These are phyloP conservation scores for Papiliotrema laurentii DNA, from an alignment of 1,284 basidiomycete genomes.

Conservation along the genomic window DNA sequence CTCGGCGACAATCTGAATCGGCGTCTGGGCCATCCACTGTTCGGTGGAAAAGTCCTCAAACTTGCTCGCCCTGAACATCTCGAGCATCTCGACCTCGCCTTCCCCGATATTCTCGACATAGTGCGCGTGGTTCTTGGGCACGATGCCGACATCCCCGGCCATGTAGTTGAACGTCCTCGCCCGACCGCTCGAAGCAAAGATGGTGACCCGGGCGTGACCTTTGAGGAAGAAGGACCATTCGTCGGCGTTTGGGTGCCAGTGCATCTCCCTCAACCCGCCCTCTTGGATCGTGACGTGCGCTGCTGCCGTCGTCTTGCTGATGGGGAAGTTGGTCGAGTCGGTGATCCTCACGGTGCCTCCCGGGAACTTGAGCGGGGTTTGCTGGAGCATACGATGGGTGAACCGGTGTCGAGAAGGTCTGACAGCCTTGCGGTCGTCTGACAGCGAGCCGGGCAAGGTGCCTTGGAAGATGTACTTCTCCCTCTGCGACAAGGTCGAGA, in stretches of 20 bases:
- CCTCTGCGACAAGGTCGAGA: slow-evolving; percentile 43
- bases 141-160: slow-evolving; percentile 61
- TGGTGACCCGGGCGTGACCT: slow-evolving; percentile 59
- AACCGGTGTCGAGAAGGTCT: slow-evolving; percentile 12
- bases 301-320: slow-evolving; percentile 59
- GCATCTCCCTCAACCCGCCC: slow-evolving; percentile 57
- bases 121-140: slow-evolving; percentile 54
- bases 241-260: slow-evolving; percentile 67
- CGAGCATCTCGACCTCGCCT: slow-evolving; percentile 59
- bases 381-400: slow-evolving; percentile 40
- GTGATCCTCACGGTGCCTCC: slow-evolving; percentile 64
- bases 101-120: slow-evolving; percentile 69
- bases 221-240: slow-evolving; percentile 45
- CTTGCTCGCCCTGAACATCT: slow-evolving; percentile 60
- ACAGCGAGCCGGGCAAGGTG: slow-evolving; percentile 8
- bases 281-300: slow-evolving; percentile 65
- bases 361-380: slow-evolving; percentile 41
- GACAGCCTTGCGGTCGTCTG: slow-evolving; percentile 10
- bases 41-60: slow-evolving; percentile 59
- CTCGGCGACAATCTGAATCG: slow-evolving; percentile 57
- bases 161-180: slow-evolving; percentile 66
- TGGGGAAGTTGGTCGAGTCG: slow-evolving; percentile 58
- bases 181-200: slow-evolving; percentile 60
- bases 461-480: slow-evolving; percentile 67
- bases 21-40: slow-evolving; percentile 62